These are phyloP conservation scores for Penicillium subrubescens DNA, from an alignment of 495 filamentous ascomycete species.

Conservation along the genomic window DNA sequence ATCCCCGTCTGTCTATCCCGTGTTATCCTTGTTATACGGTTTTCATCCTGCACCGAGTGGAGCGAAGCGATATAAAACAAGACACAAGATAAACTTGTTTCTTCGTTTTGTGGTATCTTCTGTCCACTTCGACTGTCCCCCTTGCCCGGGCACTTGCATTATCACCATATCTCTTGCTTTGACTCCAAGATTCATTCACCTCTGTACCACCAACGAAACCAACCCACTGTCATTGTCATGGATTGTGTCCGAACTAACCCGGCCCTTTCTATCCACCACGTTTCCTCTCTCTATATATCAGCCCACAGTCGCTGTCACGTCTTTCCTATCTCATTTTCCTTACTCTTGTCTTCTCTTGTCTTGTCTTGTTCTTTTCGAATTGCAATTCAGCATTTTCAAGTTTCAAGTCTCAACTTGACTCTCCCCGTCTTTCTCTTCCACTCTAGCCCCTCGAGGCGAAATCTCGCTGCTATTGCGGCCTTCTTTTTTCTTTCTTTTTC, in stretches of 20 bases:
- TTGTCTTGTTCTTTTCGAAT: neutral
- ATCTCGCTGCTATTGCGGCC: neutral
- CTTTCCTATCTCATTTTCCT: neutral
- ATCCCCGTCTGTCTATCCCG: constrained; percentile 13
- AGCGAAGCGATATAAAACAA: neutral
- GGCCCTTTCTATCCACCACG: neutral
- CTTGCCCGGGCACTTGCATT: neutral
- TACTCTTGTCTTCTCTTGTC: neutral
- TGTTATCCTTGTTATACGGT: neutral
- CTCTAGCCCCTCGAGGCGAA: neutral
- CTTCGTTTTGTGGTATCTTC: neutral
- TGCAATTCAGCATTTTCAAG: neutral
- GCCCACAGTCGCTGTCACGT: constrained; percentile 2
- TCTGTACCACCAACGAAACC: constrained; percentile 1
- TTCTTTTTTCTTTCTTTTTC: neutral
- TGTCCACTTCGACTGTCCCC: neutral
- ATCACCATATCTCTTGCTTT: neutral
- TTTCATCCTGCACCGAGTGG: neutral
- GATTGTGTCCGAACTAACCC: neutral
- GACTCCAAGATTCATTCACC: neutral
- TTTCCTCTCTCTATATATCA: neutral
- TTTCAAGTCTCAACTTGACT: neutral
- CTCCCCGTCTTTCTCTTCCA: neutral
- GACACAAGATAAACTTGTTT: neutral
- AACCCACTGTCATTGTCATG: constrained; percentile 1